Evolutionary conservation across 495 filamentous ascomycete species (phyloP).

Genomic region (Podospora bellae-mahoneyi): DNA sequence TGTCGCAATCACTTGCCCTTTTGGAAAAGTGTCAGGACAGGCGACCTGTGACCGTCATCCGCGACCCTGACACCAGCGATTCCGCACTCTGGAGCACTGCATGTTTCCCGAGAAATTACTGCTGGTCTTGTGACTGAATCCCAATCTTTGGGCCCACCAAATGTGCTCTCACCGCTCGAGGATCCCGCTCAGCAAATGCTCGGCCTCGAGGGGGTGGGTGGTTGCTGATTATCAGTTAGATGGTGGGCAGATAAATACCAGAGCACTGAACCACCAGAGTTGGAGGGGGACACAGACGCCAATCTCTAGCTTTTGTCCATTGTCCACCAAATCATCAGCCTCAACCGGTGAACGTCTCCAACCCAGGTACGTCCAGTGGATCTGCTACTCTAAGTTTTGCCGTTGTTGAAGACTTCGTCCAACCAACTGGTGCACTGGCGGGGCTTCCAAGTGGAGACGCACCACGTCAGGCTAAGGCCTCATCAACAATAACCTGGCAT

Average conservation of each 20-base stretch:
- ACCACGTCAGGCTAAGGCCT: slow-evolving; percentile 1
- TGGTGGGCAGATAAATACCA: slow-evolving; percentile 12
- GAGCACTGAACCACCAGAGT: neutral
- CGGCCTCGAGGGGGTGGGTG: neutral
- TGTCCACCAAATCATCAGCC: neutral
- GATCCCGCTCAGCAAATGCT: slow-evolving; percentile 13
- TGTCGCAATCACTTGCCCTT: slow-evolving; percentile 12
- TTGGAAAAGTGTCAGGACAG: slow-evolving; percentile 12
- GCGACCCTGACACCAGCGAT: slow-evolving; percentile 12
- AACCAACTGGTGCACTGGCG: slow-evolving; percentile 1
- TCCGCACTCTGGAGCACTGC: slow-evolving; percentile 13
- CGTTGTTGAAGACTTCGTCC: slow-evolving; percentile 4
- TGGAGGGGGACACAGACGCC: neutral
- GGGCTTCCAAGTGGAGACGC: slow-evolving; percentile 8
- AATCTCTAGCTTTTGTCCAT: neutral
- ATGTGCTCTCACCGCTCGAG: slow-evolving; percentile 20
- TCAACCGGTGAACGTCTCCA: neutral
- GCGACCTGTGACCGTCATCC: slow-evolving; percentile 11
- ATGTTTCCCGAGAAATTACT: slow-evolving; percentile 17
- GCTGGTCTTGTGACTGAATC: slow-evolving; percentile 26
- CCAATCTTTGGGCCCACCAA: slow-evolving; percentile 20
- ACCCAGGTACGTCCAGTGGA: neutral
- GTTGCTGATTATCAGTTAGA: slow-evolving; percentile 5
- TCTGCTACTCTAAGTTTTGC: neutral
- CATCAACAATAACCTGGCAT: neutral